Conservation (phyloP, 768 basidiomycete genomes). For the Trametes punicea region DNA sequence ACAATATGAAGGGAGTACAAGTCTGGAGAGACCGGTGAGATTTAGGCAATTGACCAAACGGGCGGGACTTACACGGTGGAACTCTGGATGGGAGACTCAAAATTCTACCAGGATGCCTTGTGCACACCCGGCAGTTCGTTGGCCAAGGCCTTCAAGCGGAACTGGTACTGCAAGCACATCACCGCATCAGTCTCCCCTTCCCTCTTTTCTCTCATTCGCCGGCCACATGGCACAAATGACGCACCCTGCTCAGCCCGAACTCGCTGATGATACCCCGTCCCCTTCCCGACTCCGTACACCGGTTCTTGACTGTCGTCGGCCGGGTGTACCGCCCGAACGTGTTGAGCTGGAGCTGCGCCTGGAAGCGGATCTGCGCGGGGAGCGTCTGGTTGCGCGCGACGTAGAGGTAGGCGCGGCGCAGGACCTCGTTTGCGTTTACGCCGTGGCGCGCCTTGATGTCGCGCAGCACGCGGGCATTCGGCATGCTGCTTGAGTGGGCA, state of each 20-base stretch:
- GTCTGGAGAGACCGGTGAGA: neutral
- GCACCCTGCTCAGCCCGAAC: slow-evolving; percentile 81
- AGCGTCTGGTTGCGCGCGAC: slow-evolving; percentile 90
- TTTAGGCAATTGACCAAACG: neutral
- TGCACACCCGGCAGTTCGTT: slow-evolving; percentile 85
- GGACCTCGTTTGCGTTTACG: slow-evolving; percentile 72
- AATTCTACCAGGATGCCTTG: slow-evolving; percentile 83
- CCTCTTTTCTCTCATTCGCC: neutral
- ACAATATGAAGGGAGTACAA: neutral
- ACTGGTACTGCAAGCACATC: slow-evolving; percentile 67
- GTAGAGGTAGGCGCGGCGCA: slow-evolving; percentile 86
- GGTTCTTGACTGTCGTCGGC: slow-evolving; percentile 85
- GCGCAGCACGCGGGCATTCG: slow-evolving; percentile 57
- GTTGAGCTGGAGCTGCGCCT: slow-evolving; percentile 92
- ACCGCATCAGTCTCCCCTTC: neutral
- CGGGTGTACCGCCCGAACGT: slow-evolving; percentile 79
- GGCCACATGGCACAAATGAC: neutral
- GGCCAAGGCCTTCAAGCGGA: slow-evolving; percentile 77
- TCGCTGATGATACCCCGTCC: slow-evolving; percentile 88
- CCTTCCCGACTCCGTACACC: slow-evolving; percentile 81
- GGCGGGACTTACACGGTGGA: neutral
- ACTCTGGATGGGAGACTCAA: neutral
- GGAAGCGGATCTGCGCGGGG: slow-evolving; percentile 86
- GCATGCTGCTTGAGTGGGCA: slow-evolving; percentile 23
- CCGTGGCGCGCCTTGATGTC: slow-evolving; percentile 76